Base-by-base conservation (phyloP, 495 filamentous ascomycete genomes). In the Talaromyces borbonicus region DNA sequence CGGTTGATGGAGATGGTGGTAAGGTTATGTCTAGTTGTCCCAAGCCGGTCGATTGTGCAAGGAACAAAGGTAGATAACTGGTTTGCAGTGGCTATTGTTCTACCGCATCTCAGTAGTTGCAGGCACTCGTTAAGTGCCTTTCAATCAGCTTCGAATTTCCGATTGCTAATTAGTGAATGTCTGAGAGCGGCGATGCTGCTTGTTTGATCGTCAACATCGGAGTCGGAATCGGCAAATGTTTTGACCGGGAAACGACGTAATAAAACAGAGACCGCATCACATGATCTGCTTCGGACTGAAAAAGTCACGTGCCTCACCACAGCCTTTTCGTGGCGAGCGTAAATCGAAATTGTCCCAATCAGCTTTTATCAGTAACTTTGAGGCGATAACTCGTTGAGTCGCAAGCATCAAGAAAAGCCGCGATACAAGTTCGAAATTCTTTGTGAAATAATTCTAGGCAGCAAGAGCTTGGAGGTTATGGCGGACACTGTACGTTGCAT, bases 401-500 rank as follows among this genome's bases (percentile, higher is more conserved):
- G 22, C n/a, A 38, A 12, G 11, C 35, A 22, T 38, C 8, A 20
- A 38, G 22, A 20, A 12, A 11, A 0, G 35, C 35, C 9, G 16
- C 35, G n/a, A 36, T 18, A 38, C 35, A 38, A 38, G 3, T 20
- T 8, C 8, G 18, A 22, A 22, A 22, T 22, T n/a, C n/a, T n/a
- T n/a, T n/a, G n/a, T n/a, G 26, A 5, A 20, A 16, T 41, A 26
- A 3, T 41, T 16, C 26, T 11, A 16, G 19, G 12, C 38, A 24
- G 38, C 26, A 23, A 12, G 26, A 41, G 12, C 38, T 8, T n/a
- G 15, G 12, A 11, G 16, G 12, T 20, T 43, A 67, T 67, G 61
- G 63, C 63, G 55, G 60, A 72, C 54, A 57, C 65, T 59, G 78
- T 79, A 78, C 67, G 75, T 78, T 67, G 60, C 56, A 65, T 58